Base-by-base conservation (phyloP, 768 basidiomycete species). In the Pleurotus salmoneostramineus region DNA sequence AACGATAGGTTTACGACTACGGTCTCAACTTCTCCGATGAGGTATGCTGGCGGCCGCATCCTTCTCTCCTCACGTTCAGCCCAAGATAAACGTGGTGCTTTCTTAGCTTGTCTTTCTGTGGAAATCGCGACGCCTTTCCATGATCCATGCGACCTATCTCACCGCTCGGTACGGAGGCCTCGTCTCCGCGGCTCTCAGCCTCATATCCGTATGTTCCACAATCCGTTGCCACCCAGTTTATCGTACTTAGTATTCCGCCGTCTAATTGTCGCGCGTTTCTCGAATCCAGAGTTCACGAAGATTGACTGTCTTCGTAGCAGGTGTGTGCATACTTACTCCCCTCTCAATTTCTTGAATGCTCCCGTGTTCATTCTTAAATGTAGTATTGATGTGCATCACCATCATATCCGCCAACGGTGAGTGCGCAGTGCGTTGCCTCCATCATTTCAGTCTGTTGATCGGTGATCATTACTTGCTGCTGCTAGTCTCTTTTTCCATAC, bases 341-440 rank as follows among this genome's bases (percentile, higher is more conserved):
- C 21, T 27, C 21, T 27, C 21, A 27, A 27, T 49, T 6, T 32
- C 15, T 6, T 10, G 6, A 27, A 49, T 27, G 27, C 21, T 2
- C 27, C 5, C 33, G 8, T 27, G 21, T 15, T 32, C 2, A 31
- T 15, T 31, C 12, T 5, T 11, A 31, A 11, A 2, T 14, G 37
- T 31, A 55, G 52, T 35, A 21, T 55, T 55, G 17, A 55, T 55
- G 52, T 55, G 36, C 14, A 31, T 55, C 27, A 31, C 40, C 15
- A 37, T 27, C 52, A 40, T 55, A 37, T 40, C 52, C 34, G 35
- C 52, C 17, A 55, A 55, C 14, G 52, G 52, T 55, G 27, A 14
- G 50, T 52, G 6, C 11, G 21, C 21, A 27, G 21, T 27, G 21
- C 34, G 33, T 5, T 21, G 35, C n/a, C 10, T 15, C 7, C 2